Evolutionary conservation across 2,329 filamentous ascomycete genomes (phyloP).

Genomic region (Penicillium brasilianum): DNA sequence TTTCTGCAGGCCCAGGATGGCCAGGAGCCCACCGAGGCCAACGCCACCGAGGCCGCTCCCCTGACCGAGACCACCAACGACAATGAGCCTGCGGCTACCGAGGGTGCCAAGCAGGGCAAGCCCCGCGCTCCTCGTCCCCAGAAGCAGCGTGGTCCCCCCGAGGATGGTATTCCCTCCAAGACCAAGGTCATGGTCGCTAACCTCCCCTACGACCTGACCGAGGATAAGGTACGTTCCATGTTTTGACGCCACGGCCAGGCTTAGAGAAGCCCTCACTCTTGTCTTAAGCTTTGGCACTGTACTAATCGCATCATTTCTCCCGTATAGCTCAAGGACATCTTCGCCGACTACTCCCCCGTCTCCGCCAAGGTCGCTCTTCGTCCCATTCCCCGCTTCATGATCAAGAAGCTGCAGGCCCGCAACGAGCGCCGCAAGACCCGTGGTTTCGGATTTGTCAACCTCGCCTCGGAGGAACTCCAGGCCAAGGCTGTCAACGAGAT

Average conservation of each 20-base stretch:
- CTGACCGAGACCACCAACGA: slow-evolving; percentile 64
- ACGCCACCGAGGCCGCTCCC: slow-evolving; percentile 10
- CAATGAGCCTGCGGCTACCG: slow-evolving; percentile 43
- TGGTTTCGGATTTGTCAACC: slow-evolving; percentile 97
- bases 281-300: slow-evolving; percentile 5
- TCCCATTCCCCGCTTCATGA: slow-evolving; percentile 99
- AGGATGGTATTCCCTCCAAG: slow-evolving; percentile 97
- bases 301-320: slow-evolving; percentile 33
- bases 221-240: slow-evolving; percentile 77
- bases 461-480: slow-evolving; percentile 93
- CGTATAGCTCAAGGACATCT: slow-evolving; percentile 90
- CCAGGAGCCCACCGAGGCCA: slow-evolving; percentile 34
- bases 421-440: slow-evolving; percentile 98
- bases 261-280: not conserved
- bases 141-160: slow-evolving; percentile 90
- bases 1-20: slow-evolving; percentile 30
- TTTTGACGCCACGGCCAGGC: not conserved
- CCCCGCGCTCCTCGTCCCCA: slow-evolving; percentile 59
- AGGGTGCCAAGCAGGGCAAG: slow-evolving; percentile 48
- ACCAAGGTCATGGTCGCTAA: slow-evolving; percentile 99
- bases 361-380: slow-evolving; percentile 98
- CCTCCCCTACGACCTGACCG: slow-evolving; percentile 95
- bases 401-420: slow-evolving; percentile 99
- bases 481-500: slow-evolving; percentile 97
- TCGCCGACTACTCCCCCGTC: slow-evolving; percentile 86